phyloP scores from a whole-genome alignment of 805 yeast species.

The Candida orba region DNA sequence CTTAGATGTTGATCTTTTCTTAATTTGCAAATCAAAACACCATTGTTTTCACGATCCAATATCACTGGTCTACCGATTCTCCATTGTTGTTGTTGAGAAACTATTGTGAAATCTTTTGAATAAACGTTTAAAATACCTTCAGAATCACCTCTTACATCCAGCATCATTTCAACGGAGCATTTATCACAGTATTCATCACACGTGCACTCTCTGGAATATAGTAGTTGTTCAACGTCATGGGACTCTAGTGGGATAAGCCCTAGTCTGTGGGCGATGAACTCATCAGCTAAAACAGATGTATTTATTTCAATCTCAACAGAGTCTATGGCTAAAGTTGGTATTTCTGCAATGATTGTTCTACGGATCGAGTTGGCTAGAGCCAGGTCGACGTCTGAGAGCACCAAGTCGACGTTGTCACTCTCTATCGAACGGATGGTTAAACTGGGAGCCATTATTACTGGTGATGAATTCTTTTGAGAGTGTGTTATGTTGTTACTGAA shows the following conservation, averaged over 20 bases:
- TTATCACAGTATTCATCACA: conserved; percentile 96
- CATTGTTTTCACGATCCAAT: conserved; percentile 66
- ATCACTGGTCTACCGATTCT: conserved; percentile 80
- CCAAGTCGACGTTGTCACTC: conserved; percentile 83
- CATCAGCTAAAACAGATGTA: conserved; percentile 94
- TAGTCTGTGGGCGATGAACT: conserved; percentile 87
- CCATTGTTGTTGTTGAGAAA: conserved; percentile 30
- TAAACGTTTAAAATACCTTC: conserved; percentile 87
- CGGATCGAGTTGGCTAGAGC: conserved; percentile 89
- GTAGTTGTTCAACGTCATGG: conserved; percentile 72
- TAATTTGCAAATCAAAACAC: conserved; percentile 86
- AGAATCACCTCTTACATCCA: conserved; percentile 83
- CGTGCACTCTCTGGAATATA: conserved; percentile 91
- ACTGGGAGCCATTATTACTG: conserved; percentile 3
- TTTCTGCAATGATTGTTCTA: conserved; percentile 90
- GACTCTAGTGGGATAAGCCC: conserved; percentile 89
- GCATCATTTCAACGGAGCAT: conserved; percentile 81
- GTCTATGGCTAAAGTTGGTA: conserved; percentile 95
- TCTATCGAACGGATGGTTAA: conserved; percentile 66
- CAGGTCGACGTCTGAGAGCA: conserved; percentile 78
- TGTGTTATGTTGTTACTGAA: neutral
- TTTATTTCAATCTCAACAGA: conserved; percentile 89
- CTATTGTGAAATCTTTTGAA: conserved; percentile 65
- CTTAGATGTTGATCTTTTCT: conserved; percentile 88
- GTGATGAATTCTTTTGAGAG: neutral